phyloP scores from a whole-genome alignment of 768 basidiomycete species.

The Phylloporus scabripes region DNA sequence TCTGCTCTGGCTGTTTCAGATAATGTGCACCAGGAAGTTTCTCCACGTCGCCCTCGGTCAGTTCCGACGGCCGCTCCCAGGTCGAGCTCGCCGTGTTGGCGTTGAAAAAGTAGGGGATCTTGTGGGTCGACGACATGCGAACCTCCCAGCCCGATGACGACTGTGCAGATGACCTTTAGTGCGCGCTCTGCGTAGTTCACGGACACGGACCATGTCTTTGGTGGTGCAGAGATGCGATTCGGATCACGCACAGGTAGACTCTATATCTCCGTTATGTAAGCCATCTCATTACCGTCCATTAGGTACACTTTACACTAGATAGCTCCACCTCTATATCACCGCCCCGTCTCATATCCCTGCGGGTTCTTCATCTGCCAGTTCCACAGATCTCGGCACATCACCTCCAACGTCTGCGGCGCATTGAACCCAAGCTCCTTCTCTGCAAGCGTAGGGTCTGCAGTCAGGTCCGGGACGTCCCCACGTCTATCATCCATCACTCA shows the following conservation, averaged over 20 bases:
- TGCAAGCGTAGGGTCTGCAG: constrained; percentile 88
- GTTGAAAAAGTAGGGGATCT: constrained; percentile 88
- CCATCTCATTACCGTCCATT: constrained; percentile 14
- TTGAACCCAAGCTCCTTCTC: constrained; percentile 91
- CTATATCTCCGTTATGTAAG: constrained; percentile 2
- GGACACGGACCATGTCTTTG: constrained; percentile 22
- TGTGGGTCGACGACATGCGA: constrained; percentile 73
- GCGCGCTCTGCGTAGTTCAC: neutral
- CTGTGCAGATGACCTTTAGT: constrained; percentile 17
- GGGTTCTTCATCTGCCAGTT: constrained; percentile 98
- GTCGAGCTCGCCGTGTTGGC: constrained; percentile 57
- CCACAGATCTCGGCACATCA: constrained; percentile 97
- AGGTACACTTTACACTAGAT: constrained; percentile 3
- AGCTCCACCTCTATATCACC: constrained; percentile 8
- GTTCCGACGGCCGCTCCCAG: constrained; percentile 63
- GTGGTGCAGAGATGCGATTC: constrained; percentile 1
- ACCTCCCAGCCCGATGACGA: constrained; percentile 64
- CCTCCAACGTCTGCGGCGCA: constrained; percentile 72
- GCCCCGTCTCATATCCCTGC: constrained; percentile 51
- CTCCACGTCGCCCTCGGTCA: constrained; percentile 56
- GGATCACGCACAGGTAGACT: neutral
- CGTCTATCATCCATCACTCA: constrained; percentile 41
- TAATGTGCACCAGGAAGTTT: constrained; percentile 65
- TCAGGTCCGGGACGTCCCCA: constrained; percentile 95
- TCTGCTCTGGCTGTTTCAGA: constrained; percentile 46